Evolutionary conservation across 768 basidiomycete species (phyloP), one percentile per base, ranked within the genome.

Genomic region (Mycena polygramma): DNA sequence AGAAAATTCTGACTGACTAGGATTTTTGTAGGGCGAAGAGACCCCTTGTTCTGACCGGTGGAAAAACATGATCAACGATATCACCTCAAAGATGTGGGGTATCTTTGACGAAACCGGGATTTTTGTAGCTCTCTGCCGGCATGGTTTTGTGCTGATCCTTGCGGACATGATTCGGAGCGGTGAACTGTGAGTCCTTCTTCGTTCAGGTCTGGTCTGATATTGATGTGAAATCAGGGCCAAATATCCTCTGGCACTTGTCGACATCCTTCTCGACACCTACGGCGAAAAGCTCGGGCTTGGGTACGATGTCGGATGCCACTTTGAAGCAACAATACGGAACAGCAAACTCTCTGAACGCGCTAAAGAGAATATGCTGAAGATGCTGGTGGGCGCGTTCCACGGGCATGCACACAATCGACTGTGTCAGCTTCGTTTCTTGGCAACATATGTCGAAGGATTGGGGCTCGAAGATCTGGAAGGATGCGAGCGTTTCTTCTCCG

Each of bases 271-370:
- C 19, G 64, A 75, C 36, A 26, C 70, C 24, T 75, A 74, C 54
- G 74, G 70, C 9, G 20, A 41, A 2, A 57, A 69, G 37, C 62
- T 70, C 24, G 60, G 53, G 3, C 35, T 68, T 10, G 75, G 73
- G 4, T 77, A 76, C 51, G 71, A 79, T 39, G 77, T 79, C 35
- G 74, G 76, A 4, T 78, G 78, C 54, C 64, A 58, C 0, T 76
- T 74, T 30, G 19, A 20, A 15, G 57, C 41, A 6, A 78, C 77
- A 46, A 30, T 51, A 19, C 15, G 8, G 9, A 20, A 48, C 46
- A 61, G 59, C 66, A 15, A 53, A 39, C 61, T 26, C n/a, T 19
- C 52, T 37, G 41, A n/a, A 26, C n/a, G 39, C 22, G 57, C 20
- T 26, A 46, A 4, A 19, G 20, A 1, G 20, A 59, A 52, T 2